Conservation (phyloP, 208 protist species). For the Naegleria gruberi region DNA sequence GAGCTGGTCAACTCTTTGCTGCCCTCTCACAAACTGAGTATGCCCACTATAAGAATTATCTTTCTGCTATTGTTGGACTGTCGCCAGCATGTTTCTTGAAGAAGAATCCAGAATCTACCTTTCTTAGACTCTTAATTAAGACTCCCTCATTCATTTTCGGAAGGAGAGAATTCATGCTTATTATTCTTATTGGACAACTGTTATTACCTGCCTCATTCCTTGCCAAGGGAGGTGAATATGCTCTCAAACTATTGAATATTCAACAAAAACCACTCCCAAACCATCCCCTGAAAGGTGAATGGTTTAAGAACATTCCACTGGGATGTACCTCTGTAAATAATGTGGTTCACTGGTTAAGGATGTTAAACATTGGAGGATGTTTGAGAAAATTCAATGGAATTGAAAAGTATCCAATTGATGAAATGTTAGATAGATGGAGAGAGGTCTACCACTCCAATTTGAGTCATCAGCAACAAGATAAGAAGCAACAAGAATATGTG, state of each 20-base stretch:
- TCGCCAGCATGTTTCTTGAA: neutral
- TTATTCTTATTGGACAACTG: neutral
- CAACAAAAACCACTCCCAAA: neutral
- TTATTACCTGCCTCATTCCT: neutral
- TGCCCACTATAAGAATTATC: neutral
- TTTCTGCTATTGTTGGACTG: neutral
- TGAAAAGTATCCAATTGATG: neutral
- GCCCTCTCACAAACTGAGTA: neutral
- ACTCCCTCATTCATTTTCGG: neutral
- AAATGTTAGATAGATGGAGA: neutral
- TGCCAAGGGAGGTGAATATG: neutral
- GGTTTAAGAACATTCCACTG: neutral
- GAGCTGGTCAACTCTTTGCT: conserved; percentile 15
- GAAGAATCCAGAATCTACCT: neutral
- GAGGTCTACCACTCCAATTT: neutral
- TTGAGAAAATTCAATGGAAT: neutral
- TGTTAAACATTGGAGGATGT: neutral
- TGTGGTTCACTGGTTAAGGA: neutral
- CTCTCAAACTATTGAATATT: neutral
- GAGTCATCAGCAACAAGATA: neutral
- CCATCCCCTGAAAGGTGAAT: neutral
- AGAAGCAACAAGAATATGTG: too few relatives aligned
- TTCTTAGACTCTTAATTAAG: neutral
- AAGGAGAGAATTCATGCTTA: neutral
- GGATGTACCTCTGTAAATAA: conserved; percentile 13